Evolutionary conservation across 192 early-diverging fungal species (phyloP).

Genomic region (Dissophora globulifera): DNA sequence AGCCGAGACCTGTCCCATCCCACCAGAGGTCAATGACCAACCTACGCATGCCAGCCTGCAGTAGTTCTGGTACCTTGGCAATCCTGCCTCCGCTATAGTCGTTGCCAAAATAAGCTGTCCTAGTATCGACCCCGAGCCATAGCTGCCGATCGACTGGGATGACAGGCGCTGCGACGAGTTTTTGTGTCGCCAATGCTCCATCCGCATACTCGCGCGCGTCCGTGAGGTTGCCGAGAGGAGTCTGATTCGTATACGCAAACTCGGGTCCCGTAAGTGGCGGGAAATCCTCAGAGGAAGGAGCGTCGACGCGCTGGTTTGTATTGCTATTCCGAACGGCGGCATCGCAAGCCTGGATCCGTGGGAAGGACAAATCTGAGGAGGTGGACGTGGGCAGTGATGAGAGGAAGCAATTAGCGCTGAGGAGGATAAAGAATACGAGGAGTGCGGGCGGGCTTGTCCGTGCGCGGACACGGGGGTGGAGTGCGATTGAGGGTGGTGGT

Average conservation of each 20-base stretch:
- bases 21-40: constrained; percentile 48
- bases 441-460: background rate
- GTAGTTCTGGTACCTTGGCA: constrained; percentile 9
- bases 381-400: constrained; percentile 2
- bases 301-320: constrained; percentile 36
- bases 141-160: constrained; percentile 34
- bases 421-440: constrained; percentile 30
- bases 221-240: constrained; percentile 23
- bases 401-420: constrained; percentile 29
- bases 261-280: constrained; percentile 13
- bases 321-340: constrained; percentile 4
- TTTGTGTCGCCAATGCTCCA: constrained; percentile 41
- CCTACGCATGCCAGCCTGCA: constrained; percentile 42
- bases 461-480: constrained; percentile 4
- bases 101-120: constrained; percentile 40
- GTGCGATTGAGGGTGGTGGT: no score
- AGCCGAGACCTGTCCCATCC: constrained; percentile 27
- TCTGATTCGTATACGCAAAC: constrained; percentile 22
- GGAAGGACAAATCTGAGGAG: background rate
- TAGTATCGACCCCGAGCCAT: constrained; percentile 36
- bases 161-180: constrained; percentile 23
- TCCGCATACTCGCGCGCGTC: constrained; percentile 30
- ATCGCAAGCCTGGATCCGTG: constrained; percentile 18
- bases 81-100: constrained; percentile 28
- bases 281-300: constrained; percentile 30